Evolutionary conservation across 257 asterid genomes (phyloP).

Genomic region (Solanum pennellii): DNA sequence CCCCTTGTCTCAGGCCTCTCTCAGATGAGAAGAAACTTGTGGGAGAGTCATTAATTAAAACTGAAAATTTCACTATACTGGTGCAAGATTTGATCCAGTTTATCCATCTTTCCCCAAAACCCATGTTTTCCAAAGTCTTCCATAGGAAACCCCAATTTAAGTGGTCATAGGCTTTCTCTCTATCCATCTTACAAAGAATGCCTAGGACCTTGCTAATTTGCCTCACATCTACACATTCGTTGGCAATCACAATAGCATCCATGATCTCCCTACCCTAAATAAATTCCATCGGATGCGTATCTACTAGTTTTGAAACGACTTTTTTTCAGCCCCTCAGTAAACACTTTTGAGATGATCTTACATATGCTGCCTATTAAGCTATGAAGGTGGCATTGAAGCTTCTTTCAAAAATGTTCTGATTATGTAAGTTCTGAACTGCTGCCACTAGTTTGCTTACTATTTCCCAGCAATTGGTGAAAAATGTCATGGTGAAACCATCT

Average conservation of each 20-base stretch:
- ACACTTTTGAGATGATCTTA: not conserved
- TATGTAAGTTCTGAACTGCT: not conserved
- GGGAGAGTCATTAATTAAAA: not conserved
- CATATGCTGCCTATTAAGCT: not conserved
- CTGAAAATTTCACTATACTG: not conserved
- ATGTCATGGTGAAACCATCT: not conserved
- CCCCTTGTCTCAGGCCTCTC: not conserved
- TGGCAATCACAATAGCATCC: not conserved
- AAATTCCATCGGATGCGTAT: not conserved
- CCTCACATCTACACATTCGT: not conserved
- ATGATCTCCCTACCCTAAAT: not conserved
- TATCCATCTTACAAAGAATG: not conserved
- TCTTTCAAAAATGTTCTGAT: not conserved
- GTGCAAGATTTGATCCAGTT: not conserved
- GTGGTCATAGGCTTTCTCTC: not conserved
- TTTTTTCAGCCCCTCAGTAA: not conserved
- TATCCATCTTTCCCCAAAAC: not conserved
- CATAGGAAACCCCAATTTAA: not conserved
- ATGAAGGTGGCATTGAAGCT: not conserved
- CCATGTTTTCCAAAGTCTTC: not conserved
- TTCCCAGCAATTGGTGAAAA: not conserved
- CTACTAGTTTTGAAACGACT: not conserved
- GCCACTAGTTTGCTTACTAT: not conserved
- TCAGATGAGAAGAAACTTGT: not conserved
- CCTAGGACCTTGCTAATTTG: not conserved